These are phyloP conservation scores for Xerophyta viscosa DNA, from an alignment of 106 monocot genomes.

Conservation along the genomic window DNA sequence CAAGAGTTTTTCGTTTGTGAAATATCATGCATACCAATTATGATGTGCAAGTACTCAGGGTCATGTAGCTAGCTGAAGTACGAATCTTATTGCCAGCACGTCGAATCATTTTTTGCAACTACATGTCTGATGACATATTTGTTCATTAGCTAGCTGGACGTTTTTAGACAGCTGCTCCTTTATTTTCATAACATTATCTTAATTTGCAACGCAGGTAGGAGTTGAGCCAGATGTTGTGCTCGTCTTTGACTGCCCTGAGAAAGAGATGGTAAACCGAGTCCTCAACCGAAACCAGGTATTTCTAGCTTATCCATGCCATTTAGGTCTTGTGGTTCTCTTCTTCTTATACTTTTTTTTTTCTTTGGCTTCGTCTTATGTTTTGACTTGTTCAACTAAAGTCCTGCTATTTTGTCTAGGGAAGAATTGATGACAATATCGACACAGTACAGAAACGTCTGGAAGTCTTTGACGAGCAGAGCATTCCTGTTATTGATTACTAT, in stretches of 20 bases:
- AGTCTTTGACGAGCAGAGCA: slow-evolving; percentile 60
- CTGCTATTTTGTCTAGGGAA: slow-evolving; percentile 38
- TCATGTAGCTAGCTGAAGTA: too few relatives aligned
- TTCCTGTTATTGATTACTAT: slow-evolving; percentile 84
- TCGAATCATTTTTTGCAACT: too few relatives aligned
- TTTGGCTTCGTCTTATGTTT: background rate
- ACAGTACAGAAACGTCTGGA: slow-evolving; percentile 83
- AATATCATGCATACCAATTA: too few relatives aligned
- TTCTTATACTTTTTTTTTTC: too few relatives aligned
- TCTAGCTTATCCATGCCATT: background rate
- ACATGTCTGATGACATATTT: too few relatives aligned
- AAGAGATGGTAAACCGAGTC: slow-evolving; percentile 92
- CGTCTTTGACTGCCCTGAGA: slow-evolving; percentile 82
- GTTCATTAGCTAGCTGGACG: too few relatives aligned
- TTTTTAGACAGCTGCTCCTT: too few relatives aligned
- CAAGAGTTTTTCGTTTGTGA: too few relatives aligned
- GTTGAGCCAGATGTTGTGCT: slow-evolving; percentile 81
- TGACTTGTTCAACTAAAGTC: background rate
- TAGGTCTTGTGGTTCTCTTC: too few relatives aligned
- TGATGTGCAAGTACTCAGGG: too few relatives aligned
- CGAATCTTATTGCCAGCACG: too few relatives aligned
- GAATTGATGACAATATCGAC: slow-evolving; percentile 92
- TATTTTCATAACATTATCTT: too few relatives aligned
- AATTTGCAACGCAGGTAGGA: slow-evolving; percentile 49
- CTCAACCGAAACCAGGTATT: slow-evolving; percentile 80